These are phyloP conservation scores for Penicillium polonicum DNA, from an alignment of 2,329 filamentous ascomycete genomes.

Conservation along the genomic window DNA sequence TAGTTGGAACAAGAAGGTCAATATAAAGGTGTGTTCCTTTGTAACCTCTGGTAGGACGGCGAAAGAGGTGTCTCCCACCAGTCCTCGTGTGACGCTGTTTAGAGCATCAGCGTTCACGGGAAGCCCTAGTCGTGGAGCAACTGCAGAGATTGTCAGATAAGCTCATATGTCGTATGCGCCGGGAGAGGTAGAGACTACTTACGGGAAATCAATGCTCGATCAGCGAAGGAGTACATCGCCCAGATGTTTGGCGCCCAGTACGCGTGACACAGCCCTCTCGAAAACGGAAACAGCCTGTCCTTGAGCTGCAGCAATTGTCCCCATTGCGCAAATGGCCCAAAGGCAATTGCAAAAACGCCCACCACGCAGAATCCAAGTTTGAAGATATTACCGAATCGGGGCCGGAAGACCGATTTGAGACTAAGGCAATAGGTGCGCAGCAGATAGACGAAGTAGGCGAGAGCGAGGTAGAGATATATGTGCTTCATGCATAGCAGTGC, in stretches of 20 bases:
- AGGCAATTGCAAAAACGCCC: slow-evolving; percentile 72
- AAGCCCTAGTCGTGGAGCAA: slow-evolving; percentile 78
- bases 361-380: slow-evolving; percentile 76
- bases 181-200: slow-evolving; percentile 35
- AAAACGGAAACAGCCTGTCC: slow-evolving; percentile 87
- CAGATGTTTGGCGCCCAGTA: slow-evolving; percentile 98
- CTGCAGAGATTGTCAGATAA: slow-evolving; percentile 49
- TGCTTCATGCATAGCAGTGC: slow-evolving; percentile 90
- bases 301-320: slow-evolving; percentile 81
- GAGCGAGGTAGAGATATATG: slow-evolving; percentile 94
- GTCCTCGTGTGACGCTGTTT: slow-evolving; percentile 84
- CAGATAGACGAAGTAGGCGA: slow-evolving; percentile 92
- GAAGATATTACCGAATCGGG: slow-evolving; percentile 73
- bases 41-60: slow-evolving; percentile 86
- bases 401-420: slow-evolving; percentile 69
- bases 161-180: not conserved
- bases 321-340: slow-evolving; percentile 82
- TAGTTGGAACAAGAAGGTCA: slow-evolving; percentile 80
- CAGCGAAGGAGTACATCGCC: slow-evolving; percentile 92
- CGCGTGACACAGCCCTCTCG: slow-evolving; percentile 88
- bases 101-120: slow-evolving; percentile 71
- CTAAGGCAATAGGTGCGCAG: slow-evolving; percentile 87
- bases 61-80: slow-evolving; percentile 92
- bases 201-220: slow-evolving; percentile 80
- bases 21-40: slow-evolving; percentile 72